Percentiles rank a stretch among this genome's conserved stretches.
Evolutionary conservation across 768 basidiomycete genomes (phyloP).

Genomic region (Mrakia hoshinonis): DNA sequence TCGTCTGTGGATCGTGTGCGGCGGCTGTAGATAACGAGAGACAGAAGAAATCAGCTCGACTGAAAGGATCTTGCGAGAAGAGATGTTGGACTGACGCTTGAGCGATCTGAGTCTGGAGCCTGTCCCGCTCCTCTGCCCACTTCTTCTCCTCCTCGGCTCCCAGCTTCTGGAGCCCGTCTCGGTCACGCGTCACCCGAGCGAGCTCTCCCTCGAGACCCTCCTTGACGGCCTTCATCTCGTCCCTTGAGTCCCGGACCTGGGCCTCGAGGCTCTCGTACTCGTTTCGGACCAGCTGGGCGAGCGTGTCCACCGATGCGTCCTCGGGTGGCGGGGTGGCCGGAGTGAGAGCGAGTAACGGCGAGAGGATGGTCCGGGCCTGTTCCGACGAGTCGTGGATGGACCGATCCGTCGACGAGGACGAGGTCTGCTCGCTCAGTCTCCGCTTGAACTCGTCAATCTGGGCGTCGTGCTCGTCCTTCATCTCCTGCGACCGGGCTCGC

Average conservation of each 20-base stretch:
- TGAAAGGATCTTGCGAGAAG: not conserved
- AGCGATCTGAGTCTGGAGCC: not conserved
- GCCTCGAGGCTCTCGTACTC: slow-evolving; percentile 22
- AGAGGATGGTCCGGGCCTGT: slow-evolving; percentile 20
- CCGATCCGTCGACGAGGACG: not conserved
- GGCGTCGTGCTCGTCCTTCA: slow-evolving; percentile 35
- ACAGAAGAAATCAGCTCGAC: not conserved
- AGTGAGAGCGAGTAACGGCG: slow-evolving; percentile 9
- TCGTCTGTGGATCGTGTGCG: not conserved
- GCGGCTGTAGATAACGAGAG: not conserved
- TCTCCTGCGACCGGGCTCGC: slow-evolving; percentile 3
- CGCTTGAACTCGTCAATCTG: slow-evolving; percentile 22
- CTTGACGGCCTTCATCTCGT: slow-evolving; percentile 40
- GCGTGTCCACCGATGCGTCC: slow-evolving; percentile 19
- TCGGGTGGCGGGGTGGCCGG: not conserved
- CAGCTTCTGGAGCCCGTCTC: slow-evolving; percentile 32
- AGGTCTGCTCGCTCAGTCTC: not conserved
- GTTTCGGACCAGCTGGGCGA: slow-evolving; percentile 23
- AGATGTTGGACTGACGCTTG: slow-evolving; percentile 9
- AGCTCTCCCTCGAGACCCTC: slow-evolving; percentile 40
- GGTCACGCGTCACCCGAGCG: slow-evolving; percentile 34
- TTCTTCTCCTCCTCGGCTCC: slow-evolving; percentile 23
- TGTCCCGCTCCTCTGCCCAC: slow-evolving; percentile 22
- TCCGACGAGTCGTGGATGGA: not conserved
- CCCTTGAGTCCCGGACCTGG: slow-evolving; percentile 15